These are phyloP conservation scores for Cladophialophora chaetospira DNA, from an alignment of 2,329 filamentous ascomycete species.

Conservation along the genomic window DNA sequence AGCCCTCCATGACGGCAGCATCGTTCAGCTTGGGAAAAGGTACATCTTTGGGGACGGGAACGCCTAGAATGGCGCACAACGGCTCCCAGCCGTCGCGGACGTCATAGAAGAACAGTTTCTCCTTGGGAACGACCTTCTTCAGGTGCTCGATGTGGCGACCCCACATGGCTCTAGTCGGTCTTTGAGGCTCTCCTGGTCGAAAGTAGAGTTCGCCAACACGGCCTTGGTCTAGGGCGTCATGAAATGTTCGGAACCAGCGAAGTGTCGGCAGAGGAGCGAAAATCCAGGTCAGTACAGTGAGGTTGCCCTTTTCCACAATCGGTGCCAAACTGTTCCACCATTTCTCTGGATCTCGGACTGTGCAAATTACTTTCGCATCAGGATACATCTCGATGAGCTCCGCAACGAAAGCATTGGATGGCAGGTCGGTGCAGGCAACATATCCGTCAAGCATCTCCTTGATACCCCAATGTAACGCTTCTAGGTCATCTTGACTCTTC, in stretches of 20 bases:
- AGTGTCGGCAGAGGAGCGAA: conserved; percentile 29
- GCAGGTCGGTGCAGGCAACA: conserved; percentile 51
- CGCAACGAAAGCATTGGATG: conserved; percentile 45
- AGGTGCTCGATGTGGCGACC: conserved; percentile 33
- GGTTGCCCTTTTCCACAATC: conserved; percentile 33
- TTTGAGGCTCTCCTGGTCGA: conserved; percentile 27
- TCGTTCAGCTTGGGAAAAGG: conserved; percentile 34
- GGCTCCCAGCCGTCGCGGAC: conserved; percentile 37
- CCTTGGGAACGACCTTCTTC: conserved; percentile 34
- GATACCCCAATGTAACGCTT: conserved; percentile 38
- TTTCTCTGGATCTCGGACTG: conserved; percentile 43
- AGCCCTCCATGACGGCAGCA: conserved; percentile 30
- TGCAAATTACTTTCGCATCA: conserved; percentile 52
- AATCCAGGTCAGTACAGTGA: conserved; percentile 31
- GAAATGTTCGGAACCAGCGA: conserved; percentile 31
- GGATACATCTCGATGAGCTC: conserved; percentile 54
- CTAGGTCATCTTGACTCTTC: conserved; percentile 34
- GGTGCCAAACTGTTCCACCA: conserved; percentile 43
- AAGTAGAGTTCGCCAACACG: conserved; percentile 31
- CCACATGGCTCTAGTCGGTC: conserved; percentile 32
- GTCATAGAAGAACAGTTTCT: conserved; percentile 42
- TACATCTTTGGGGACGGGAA: conserved; percentile 33
- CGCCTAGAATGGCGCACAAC: conserved; percentile 33
- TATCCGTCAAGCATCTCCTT: conserved; percentile 46
- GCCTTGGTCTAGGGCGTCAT: conserved; percentile 31